Base-by-base conservation (phyloP, 441 rosid genomes). In the Populus hybrid region DNA sequence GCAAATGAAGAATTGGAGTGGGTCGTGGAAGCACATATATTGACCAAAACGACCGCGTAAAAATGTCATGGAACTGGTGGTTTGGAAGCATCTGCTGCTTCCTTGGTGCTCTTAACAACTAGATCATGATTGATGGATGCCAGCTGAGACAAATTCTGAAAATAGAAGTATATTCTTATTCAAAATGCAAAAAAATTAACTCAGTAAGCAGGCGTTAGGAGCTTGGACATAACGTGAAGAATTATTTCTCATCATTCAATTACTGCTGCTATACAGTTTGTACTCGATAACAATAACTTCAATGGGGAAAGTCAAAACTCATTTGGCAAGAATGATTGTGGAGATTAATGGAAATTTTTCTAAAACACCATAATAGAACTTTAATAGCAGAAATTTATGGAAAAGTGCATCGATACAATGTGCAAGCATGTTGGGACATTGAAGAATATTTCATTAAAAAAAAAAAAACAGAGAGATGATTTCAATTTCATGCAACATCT, bases 101-200 rank as follows among this genome's bases (percentile, higher is more conserved):
- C 96, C 81, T 84, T 86, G 8, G 88, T 78, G 77, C 81, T 91
- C 92, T 86, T 96, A 26, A 88, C 80, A 32, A 92, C 90, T 85
- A 91, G 73, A 78, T 97, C 99, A 59, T 91, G 93, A 84, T 97
- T 97, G 77, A 97, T 95, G 10, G 97, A 95, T 77, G 98, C 99
- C 81, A 97, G 82, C 87, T 95, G 99, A 35, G 98, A 89, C 82
- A 97, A 86, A 83, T 97, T 97, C 99, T 97, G 93, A 36, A 23
- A 73, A 74, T 68, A 86, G 18, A 73, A 59, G 67, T 38, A 67
- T 79, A 14, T 73, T 69, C 34, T 68, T 38, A 28, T 21, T 40
- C 67, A 28, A 50, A 40, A 26, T 40, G 42, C 11, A 10, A n/a
- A 20, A 42, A 68, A 7, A 3, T 34, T 38, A 20, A 24, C n/a